Evolutionary conservation across 2,329 filamentous ascomycete genomes (phyloP), one percentile per base, ranked within the genome.

Genomic region (Talaromyces atroroseus): DNA sequence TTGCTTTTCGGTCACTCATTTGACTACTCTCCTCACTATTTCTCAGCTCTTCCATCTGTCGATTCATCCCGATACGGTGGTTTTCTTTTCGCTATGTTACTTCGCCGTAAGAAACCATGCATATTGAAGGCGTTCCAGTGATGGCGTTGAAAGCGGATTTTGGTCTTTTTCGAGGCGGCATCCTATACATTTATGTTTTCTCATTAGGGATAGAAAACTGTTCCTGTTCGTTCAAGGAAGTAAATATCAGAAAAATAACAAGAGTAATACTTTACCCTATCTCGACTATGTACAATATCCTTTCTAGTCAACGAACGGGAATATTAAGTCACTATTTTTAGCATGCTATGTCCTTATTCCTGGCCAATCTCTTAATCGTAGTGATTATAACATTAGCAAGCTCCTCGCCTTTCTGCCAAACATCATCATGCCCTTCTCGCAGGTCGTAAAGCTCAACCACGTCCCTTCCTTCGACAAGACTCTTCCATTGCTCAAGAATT

Each of bases 401-500:
- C 58, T 74, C 72, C 18, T 67, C 65, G 3, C 74, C 74, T 36
- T 70, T 65, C 23, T 63, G 61, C 74, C 75, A 78, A 8, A 73
- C 66, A 18, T 75, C 72, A 60, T 77, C 68, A 65, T 78, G 75
- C 20, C 61, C 58, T 11, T 72, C 74, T 26, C 64, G 60, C 29
- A 77, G 62, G 56, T 70, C 66, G 2, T 66, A 36, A 2, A 78
- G 69, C 66, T 64, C 49, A 16, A 76, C 66, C 59, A 76, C 68
- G 64, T 62, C 56, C 51, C 65, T 74, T 72, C 66, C 71, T 71
- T 68, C 70, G 67, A 66, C 72, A 71, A 69, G 70, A 18, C 36
- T 14, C 68, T 80, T 69, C 78, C 78, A 74, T 66, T 74, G 64
- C 70, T 78, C 67, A 75, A 82, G 68, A 68, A 76, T 68, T 68